These are phyloP conservation scores for Xylariaceae sp. DNA, from an alignment of 2,329 filamentous ascomycete species.

Conservation along the genomic window DNA sequence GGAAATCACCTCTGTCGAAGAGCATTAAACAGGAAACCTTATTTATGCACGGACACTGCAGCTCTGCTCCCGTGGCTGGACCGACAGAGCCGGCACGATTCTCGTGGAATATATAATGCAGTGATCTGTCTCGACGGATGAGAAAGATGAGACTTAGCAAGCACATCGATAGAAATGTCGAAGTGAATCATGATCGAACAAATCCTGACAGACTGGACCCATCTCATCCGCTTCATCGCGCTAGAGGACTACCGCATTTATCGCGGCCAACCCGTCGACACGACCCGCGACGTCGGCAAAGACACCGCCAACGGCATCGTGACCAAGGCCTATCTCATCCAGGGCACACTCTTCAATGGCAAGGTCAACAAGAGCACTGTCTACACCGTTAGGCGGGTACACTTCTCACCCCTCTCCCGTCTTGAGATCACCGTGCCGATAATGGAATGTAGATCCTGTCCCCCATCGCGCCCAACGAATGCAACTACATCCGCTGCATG, in stretches of 20 bases:
- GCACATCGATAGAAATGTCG: too few species aligned
- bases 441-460: slow-evolving; percentile 9
- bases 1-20: too few species aligned
- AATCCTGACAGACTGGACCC: slow-evolving; percentile 9
- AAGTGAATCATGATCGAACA: too few species aligned
- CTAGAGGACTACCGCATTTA: slow-evolving; percentile 16
- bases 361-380: slow-evolving; percentile 6
- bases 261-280: slow-evolving; percentile 17
- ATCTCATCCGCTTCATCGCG: slow-evolving; percentile 19
- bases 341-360: slow-evolving; percentile 13
- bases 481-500: slow-evolving; percentile 16
- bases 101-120: too few species aligned
- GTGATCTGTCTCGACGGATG: too few species aligned
- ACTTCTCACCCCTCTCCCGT: background rate
- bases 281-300: slow-evolving; percentile 13
- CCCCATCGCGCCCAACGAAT: slow-evolving; percentile 12
- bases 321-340: slow-evolving; percentile 16
- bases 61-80: too few species aligned
- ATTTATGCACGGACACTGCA: too few species aligned
- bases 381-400: slow-evolving; percentile 16
- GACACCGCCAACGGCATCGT: slow-evolving; percentile 17
- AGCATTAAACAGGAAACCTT: too few species aligned
- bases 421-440: background rate
- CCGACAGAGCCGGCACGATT: too few species aligned
- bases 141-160: too few species aligned